phyloP scores from a whole-genome alignment of 768 basidiomycete species.

The Lactarius sp. region DNA sequence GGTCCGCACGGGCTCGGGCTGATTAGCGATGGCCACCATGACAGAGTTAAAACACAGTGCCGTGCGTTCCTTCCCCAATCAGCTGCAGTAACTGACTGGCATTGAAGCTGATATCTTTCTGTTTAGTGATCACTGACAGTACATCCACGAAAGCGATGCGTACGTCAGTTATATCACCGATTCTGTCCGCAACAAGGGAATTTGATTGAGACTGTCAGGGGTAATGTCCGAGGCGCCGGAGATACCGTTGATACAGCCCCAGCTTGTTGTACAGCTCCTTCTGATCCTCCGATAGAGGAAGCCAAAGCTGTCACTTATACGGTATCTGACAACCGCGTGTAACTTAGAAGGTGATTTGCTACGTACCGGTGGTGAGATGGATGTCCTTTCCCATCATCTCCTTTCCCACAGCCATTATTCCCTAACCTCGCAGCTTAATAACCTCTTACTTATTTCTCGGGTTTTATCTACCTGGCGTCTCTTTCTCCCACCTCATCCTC shows the following conservation, averaged over 20 bases:
- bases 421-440: neutral
- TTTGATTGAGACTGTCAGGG: neutral
- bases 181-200: neutral
- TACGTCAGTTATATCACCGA: neutral
- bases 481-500: neutral
- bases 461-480: too few relatives aligned
- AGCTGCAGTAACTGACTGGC: too few relatives aligned
- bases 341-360: conserved; percentile 5
- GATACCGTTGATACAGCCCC: neutral
- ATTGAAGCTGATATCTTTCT: neutral
- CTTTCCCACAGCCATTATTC: neutral
- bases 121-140: neutral
- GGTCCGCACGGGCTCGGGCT: too few relatives aligned
- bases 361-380: neutral
- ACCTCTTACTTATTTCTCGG: neutral
- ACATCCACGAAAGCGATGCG: neutral
- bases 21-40: too few relatives aligned
- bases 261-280: neutral
- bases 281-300: neutral
- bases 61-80: too few relatives aligned
- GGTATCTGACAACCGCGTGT: neutral
- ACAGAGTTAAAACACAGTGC: too few relatives aligned
- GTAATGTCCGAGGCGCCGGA: neutral
- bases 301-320: neutral
- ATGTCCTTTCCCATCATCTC: conserved; percentile 2